Base-by-base conservation (phyloP, 1,284 basidiomycete genomes). In the Kalmanozyma brasiliensis region DNA sequence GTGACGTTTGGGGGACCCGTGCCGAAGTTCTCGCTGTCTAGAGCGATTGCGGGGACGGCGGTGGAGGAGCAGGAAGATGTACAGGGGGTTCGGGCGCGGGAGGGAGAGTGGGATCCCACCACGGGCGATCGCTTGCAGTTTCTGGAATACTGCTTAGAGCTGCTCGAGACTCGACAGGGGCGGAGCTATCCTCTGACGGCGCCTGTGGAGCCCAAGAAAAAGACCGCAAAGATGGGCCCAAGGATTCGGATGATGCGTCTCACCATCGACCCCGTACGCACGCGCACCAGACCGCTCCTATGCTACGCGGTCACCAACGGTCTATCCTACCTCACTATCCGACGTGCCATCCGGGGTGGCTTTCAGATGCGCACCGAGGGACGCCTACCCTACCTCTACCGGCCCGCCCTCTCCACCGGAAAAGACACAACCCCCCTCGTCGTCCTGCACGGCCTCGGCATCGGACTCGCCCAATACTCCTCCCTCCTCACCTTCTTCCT, bases 251-350 rank as follows among this genome's bases (percentile, higher is more conserved):
- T 72, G 56, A 82, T 82, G 77, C 52, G 80, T 16, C 56, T 82
- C 8, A 80, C 80, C 16, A 66, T 82, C 45, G 81, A 82, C 37
- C 76, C 76, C 10, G 77, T 81, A 19, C 65, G 73, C 16, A 73
- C 73, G 17, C 24, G 47, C 9, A 38, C 43, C 11, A 57, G 77
- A 2, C 79, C 79, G 7, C 46, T 81, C 2, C 20, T 35, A 1
- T 51, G 49, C 36, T 77, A 77, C 30, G 24, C 64, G 0, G 46
- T 59, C 1, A 64, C 62, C 9, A 65, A 66, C 43, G 26, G 49
- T 24, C 56, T 76, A 16, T 72, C 68, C 22, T 32, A 23, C 11
- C 37, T 62, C 20, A 65, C 58, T 8, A 62, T 71, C 24, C 55
- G 44, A 17, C 42, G 47, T 0, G 63, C 71, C 17, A 47, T 56